phyloP scores from a whole-genome alignment of 2,329 filamentous ascomycete species.

The Beauveria medogensis region DNA sequence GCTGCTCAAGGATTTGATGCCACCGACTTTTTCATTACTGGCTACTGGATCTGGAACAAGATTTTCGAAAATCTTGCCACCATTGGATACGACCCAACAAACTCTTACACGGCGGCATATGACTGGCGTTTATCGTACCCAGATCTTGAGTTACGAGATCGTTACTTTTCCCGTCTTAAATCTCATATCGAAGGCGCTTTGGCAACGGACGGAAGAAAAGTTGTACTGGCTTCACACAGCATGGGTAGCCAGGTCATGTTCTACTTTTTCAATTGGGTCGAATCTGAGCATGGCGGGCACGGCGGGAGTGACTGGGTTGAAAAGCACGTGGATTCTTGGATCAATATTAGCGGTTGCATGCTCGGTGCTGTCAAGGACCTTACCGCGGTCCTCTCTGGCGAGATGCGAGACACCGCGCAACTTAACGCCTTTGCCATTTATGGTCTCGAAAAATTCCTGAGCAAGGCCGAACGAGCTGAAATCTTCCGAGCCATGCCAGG shows the following conservation, averaged over 20 bases:
- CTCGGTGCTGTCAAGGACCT: constrained; percentile 87
- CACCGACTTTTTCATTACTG: constrained; percentile 85
- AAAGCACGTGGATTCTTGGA: constrained; percentile 83
- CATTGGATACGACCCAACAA: constrained; percentile 86
- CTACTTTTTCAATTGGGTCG: constrained; percentile 75
- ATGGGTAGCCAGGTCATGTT: constrained; percentile 96
- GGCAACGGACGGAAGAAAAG: constrained; percentile 66
- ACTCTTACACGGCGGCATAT: constrained; percentile 62
- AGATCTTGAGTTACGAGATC: constrained; percentile 83
- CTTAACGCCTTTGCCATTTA: constrained; percentile 95
- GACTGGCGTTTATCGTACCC: constrained; percentile 90
- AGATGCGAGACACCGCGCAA: constrained; percentile 98
- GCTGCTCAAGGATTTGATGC: constrained; percentile 96
- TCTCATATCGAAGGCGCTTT: constrained; percentile 80
- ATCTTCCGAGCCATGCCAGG: constrained; percentile 97
- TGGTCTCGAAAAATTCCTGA: constrained; percentile 90
- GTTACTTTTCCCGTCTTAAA: constrained; percentile 89
- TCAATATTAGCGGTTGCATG: constrained; percentile 98
- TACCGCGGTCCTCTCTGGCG: constrained; percentile 83
- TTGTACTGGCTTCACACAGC: constrained; percentile 82
- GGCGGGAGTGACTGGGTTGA: constrained; percentile 89
- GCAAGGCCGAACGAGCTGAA: constrained; percentile 80
- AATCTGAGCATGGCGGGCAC: constrained; percentile 66
- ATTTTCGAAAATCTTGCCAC: constrained; percentile 95
- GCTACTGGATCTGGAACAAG: constrained; percentile 99